A percentile compares a stretch with the other conserved stretches of the same genome.
Conservation (phyloP, 306 rosid species). For the Lablab purpureus region DNA sequence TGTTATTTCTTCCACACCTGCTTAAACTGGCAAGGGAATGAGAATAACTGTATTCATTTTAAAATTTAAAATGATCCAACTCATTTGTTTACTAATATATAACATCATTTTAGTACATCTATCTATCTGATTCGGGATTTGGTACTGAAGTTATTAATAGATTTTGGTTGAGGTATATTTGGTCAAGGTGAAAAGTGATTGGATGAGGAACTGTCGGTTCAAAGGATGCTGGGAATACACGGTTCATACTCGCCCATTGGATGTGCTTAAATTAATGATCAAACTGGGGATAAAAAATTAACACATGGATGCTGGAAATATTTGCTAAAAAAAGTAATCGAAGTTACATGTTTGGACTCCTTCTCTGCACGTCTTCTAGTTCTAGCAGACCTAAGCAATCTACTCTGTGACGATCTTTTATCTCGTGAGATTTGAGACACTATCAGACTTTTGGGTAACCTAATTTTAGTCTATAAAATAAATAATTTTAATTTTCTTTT, state of each 20-base stretch:
- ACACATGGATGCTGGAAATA: neutral
- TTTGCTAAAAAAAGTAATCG: neutral
- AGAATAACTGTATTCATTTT: neutral
- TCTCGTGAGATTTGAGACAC: neutral
- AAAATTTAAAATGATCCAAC: conserved; percentile 9
- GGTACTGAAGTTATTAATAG: neutral
- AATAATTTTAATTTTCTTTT: no score
- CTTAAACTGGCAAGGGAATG: conserved; percentile 36
- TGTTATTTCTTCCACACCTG: neutral
- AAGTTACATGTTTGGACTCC: neutral
- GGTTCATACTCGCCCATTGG: neutral
- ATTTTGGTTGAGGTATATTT: conserved; percentile 7
- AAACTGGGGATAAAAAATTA: neutral
- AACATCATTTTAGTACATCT: conserved; percentile 3
- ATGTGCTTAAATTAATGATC: neutral
- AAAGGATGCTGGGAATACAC: no score
- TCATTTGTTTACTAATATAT: neutral
- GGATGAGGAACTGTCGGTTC: no score
- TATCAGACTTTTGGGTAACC: no score
- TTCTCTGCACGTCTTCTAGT: neutral
- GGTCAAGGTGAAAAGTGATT: conserved; percentile 19
- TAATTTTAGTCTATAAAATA: no score
- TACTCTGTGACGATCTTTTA: neutral
- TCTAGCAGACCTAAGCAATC: neutral
- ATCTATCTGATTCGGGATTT: neutral